These are phyloP conservation scores for Reutealis trisperma DNA, from an alignment of 345 rosid genomes.

Conservation along the genomic window DNA sequence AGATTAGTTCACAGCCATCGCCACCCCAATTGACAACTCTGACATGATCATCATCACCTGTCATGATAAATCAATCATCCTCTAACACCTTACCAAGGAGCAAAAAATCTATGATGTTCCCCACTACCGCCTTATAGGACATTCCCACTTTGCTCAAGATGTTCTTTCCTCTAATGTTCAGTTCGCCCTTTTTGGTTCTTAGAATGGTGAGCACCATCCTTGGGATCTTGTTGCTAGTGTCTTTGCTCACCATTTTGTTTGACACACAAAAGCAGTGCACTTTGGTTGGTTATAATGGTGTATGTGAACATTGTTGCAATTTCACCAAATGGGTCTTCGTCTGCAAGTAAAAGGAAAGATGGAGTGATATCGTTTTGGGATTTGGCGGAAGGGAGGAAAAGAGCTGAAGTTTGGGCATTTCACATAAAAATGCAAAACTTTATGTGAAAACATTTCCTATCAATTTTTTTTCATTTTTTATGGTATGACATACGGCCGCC, in stretches of 20 bases:
- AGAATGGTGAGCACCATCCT: conserved; percentile 98
- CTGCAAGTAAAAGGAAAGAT: conserved; percentile 94
- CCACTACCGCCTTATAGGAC: conserved; percentile 89
- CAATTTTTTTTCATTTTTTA: too few relatives aligned
- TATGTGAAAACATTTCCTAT: too few relatives aligned
- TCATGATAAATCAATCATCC: conserved; percentile 92
- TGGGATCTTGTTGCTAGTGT: conserved; percentile 84
- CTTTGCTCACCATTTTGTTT: conserved; percentile 83
- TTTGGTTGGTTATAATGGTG: conserved; percentile 69
- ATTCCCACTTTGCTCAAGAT: conserved; percentile 89
- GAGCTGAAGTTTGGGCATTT: too few relatives aligned
- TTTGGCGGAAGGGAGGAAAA: conserved; percentile 96
- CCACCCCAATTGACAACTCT: conserved; percentile 83
- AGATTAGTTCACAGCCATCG: conserved; percentile 93
- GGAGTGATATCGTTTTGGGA: conserved; percentile 89
- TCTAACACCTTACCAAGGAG: conserved; percentile 85
- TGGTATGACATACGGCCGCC: too few relatives aligned
- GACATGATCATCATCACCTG: conserved; percentile 90
- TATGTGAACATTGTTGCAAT: conserved; percentile 90
- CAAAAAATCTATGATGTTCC: conserved; percentile 78
- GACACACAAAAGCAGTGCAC: conserved; percentile 83
- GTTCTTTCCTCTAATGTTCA: conserved; percentile 94
- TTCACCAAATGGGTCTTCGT: conserved; percentile 89
- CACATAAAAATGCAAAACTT: too few relatives aligned
- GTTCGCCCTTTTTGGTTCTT: conserved; percentile 93